These are phyloP conservation scores for Raffaelea albimanens DNA, from an alignment of 2,329 filamentous ascomycete genomes.

Conservation along the genomic window DNA sequence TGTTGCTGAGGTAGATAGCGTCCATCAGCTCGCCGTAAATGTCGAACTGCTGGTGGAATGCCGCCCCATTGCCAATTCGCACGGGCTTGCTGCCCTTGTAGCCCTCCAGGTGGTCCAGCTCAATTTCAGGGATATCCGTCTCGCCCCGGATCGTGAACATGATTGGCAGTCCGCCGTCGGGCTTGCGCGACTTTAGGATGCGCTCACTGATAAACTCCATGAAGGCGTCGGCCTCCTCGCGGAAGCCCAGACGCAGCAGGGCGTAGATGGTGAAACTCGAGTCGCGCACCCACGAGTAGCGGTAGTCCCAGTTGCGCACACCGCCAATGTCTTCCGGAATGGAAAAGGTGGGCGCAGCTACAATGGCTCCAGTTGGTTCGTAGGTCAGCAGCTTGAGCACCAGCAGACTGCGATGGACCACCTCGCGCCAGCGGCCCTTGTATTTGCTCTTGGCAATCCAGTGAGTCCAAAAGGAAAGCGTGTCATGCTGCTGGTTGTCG, in stretches of 20 bases:
- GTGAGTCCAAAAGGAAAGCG: slow-evolving; percentile 61
- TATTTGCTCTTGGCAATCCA: slow-evolving; percentile 66
- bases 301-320: slow-evolving; percentile 58
- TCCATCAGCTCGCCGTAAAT: slow-evolving; percentile 76
- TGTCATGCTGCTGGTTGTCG: slow-evolving; percentile 56
- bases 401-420: slow-evolving; percentile 61
- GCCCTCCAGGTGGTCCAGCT: slow-evolving; percentile 61
- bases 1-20: slow-evolving; percentile 68
- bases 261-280: slow-evolving; percentile 72
- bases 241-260: slow-evolving; percentile 66
- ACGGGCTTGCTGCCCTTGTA: slow-evolving; percentile 64
- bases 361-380: slow-evolving; percentile 68
- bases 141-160: slow-evolving; percentile 74
- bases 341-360: slow-evolving; percentile 69
- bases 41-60: slow-evolving; percentile 67
- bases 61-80: slow-evolving; percentile 67
- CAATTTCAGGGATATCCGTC: slow-evolving; percentile 63
- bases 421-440: slow-evolving; percentile 62
- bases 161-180: slow-evolving; percentile 59
- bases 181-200: slow-evolving; percentile 50
- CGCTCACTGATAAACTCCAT: slow-evolving; percentile 70
- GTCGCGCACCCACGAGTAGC: slow-evolving; percentile 72
- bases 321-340: slow-evolving; percentile 67
- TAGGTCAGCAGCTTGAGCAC: slow-evolving; percentile 69
- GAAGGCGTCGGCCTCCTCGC: slow-evolving; percentile 66